A percentile compares a stretch with the other conserved stretches of the same genome.
phyloP scores from a whole-genome alignment of 2,329 filamentous ascomycete genomes.

The Calycina herbarum region DNA sequence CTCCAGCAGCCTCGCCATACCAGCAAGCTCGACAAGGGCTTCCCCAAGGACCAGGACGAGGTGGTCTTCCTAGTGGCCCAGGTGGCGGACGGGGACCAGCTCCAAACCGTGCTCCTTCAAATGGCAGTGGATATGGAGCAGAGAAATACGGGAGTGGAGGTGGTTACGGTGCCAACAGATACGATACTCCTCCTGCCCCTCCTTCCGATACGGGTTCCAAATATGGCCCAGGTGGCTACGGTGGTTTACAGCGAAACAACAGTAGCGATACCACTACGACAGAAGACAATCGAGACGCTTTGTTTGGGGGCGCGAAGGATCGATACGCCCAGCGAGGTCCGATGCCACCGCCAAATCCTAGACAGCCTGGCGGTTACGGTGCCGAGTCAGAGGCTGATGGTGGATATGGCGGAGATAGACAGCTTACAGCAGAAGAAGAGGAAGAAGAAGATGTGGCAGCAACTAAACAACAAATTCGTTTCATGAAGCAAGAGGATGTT shows the following conservation, averaged over 20 bases:
- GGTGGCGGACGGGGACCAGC: constrained; percentile 40
- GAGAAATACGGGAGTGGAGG: constrained; percentile 53
- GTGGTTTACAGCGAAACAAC: constrained; percentile 53
- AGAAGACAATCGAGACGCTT: constrained; percentile 60
- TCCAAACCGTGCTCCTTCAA: constrained; percentile 32
- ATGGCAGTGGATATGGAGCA: constrained; percentile 50
- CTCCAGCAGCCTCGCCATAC: constrained; percentile 34
- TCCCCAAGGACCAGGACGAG: constrained; percentile 15
- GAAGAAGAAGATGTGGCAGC: constrained; percentile 73
- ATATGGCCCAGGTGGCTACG: constrained; percentile 58
- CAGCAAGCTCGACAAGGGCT: constrained; percentile 25
- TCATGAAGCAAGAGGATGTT: constrained; percentile 76
- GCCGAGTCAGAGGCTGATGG: constrained; percentile 41
- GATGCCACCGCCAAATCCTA: constrained; percentile 27
- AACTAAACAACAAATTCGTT: constrained; percentile 71
- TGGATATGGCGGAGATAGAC: constrained; percentile 66
- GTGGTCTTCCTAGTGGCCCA: constrained; percentile 31
- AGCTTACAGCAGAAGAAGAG: constrained; percentile 76
- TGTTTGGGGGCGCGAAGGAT: constrained; percentile 52
- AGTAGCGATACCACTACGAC: constrained; percentile 42
- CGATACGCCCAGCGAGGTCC: constrained; percentile 33
- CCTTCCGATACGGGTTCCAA: constrained; percentile 39
- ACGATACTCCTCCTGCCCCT: constrained; percentile 43
- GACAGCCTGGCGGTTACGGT: constrained; percentile 32
- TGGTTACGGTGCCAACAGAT: constrained; percentile 55